Percentiles rank a stretch among this genome's conserved stretches.
Evolutionary conservation across 108 stramenopile species (phyloP).

Genomic region (Pseudonitzschia multiseries): DNA sequence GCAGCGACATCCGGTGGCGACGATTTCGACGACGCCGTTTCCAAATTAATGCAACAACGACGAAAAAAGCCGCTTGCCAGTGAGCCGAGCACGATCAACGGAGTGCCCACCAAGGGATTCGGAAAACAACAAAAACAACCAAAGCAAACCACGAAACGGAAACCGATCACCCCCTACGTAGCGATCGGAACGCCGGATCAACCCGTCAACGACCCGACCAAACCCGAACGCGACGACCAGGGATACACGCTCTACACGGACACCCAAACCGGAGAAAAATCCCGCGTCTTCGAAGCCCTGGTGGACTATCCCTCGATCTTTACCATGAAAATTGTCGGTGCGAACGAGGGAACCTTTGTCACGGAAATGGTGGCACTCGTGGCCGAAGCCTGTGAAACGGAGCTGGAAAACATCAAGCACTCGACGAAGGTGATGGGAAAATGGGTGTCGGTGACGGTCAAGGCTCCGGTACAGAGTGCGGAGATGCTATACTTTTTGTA

Average conservation of each 20-base stretch:
- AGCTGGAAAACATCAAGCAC: constrained; percentile 39
- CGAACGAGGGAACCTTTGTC: constrained; percentile 68
- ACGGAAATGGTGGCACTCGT: constrained; percentile 75
- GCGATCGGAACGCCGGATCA: constrained; percentile 57
- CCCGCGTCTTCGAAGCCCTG: constrained; percentile 88
- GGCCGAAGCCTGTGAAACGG: constrained; percentile 72
- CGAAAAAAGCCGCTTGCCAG: constrained; percentile 28
- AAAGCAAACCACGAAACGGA: neutral
- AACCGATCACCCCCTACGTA: constrained; percentile 43
- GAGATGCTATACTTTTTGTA: constrained; percentile 87
- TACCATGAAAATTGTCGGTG: constrained; percentile 88
- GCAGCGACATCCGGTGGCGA: neutral
- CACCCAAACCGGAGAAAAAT: constrained; percentile 81
- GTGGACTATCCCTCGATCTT: constrained; percentile 88
- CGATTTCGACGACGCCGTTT: constrained; percentile 29
- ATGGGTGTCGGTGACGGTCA: constrained; percentile 84
- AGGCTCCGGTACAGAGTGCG: constrained; percentile 77
- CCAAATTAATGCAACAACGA: constrained; percentile 35
- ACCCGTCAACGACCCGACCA: constrained; percentile 69
- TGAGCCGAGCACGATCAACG: constrained; percentile 50
- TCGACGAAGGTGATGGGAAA: constrained; percentile 67
- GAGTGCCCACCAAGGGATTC: constrained; percentile 43
- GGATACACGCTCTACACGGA: constrained; percentile 90
- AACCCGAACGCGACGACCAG: constrained; percentile 84
- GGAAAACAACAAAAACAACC: constrained; percentile 12